Conservation (phyloP, 768 basidiomycete genomes). For the Boletus tomentosulus region DNA sequence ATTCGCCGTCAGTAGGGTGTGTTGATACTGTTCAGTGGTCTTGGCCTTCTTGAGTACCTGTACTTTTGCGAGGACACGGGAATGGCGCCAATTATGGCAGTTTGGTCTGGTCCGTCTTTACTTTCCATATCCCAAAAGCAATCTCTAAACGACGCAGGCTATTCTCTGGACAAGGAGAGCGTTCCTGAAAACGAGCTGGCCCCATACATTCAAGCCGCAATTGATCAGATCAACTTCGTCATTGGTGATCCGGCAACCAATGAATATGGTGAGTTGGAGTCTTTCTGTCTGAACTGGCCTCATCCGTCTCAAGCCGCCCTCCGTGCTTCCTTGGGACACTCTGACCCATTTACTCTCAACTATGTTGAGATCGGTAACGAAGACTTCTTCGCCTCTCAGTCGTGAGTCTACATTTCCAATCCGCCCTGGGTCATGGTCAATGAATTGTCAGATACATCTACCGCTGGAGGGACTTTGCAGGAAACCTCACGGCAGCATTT, state of each 20-base stretch:
- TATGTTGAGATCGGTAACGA: conserved; percentile 57
- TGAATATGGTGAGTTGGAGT: conserved; percentile 26
- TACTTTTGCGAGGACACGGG: conserved; percentile 50
- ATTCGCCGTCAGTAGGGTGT: background rate
- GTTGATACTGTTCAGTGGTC: conserved; percentile 35
- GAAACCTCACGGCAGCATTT: conserved; percentile 43
- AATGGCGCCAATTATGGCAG: conserved; percentile 57
- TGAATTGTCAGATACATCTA: conserved; percentile 38
- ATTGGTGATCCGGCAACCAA: conserved; percentile 48
- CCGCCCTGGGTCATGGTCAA: background rate
- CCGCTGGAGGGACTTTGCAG: conserved; percentile 48
- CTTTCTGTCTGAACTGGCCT: background rate
- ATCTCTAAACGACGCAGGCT: conserved; percentile 33
- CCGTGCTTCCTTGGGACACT: conserved; percentile 50
- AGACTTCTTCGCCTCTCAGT: conserved; percentile 38
- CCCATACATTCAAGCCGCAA: conserved; percentile 52
- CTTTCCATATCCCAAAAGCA: background rate
- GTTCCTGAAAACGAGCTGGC: conserved; percentile 40
- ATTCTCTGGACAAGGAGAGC: conserved; percentile 41
- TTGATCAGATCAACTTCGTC: conserved; percentile 59
- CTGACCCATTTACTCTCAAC: conserved; percentile 46
- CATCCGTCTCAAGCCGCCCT: conserved; percentile 37
- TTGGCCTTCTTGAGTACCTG: conserved; percentile 54
- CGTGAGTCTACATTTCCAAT: conserved; percentile 16
- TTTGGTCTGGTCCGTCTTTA: conserved; percentile 44